Conservation (phyloP, 140 eudicot species). For the Ambrosia hybrid region DNA sequence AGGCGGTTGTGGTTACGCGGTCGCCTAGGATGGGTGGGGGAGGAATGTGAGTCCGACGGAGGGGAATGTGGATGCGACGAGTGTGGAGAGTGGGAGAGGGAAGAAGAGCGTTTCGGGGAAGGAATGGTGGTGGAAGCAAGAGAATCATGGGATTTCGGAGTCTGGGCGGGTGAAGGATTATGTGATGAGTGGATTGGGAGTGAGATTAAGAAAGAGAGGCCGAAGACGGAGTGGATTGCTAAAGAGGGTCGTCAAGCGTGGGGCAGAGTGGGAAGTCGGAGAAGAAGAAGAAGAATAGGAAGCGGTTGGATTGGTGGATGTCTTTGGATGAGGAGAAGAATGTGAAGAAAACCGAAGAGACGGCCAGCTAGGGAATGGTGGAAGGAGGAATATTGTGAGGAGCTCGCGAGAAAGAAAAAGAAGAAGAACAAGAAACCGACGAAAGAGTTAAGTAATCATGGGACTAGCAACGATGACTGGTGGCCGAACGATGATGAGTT, state of each 20-base stretch:
- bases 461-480: constrained; percentile 26
- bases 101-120: constrained; percentile 56
- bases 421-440: constrained; percentile 44
- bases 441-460: constrained; percentile 26
- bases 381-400: constrained; percentile 86
- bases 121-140: constrained; percentile 97
- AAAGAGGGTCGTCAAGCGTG: constrained; percentile 51
- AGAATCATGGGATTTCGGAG: constrained; percentile 39
- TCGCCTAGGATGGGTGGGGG: constrained; percentile 40
- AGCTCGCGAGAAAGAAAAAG: constrained; percentile 60
- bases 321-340: constrained; percentile 75
- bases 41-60: constrained; percentile 42
- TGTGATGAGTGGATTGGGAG: constrained; percentile 93
- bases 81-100: constrained; percentile 38
- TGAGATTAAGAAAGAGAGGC: constrained; percentile 85
- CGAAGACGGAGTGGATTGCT: constrained; percentile 56
- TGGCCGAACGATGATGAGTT: constrained; percentile 62
- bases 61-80: constrained; percentile 50
- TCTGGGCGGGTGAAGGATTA: constrained; percentile 82
- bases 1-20: constrained; percentile 26
- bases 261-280: constrained; percentile 40
- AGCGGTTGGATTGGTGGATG: constrained; percentile 88
- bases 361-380: constrained; percentile 90
- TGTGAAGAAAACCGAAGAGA: constrained; percentile 63
- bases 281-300: constrained; percentile 34